phyloP scores from a whole-genome alignment of 1,284 basidiomycete genomes.

The Ceratorhiza oryzae-sativae region DNA sequence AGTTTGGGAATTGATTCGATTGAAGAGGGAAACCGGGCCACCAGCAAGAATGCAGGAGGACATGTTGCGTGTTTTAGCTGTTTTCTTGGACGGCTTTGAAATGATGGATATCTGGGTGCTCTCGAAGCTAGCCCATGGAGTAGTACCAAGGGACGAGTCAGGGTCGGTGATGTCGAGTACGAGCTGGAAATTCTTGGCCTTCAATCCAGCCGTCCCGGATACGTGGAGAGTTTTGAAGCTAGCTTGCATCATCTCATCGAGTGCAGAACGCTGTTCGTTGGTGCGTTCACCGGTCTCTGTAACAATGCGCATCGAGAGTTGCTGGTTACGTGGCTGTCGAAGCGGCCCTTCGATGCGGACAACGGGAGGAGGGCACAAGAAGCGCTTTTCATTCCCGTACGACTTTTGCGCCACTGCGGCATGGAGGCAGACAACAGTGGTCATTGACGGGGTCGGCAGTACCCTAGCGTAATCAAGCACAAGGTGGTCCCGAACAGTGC shows the following conservation, averaged over 20 bases:
- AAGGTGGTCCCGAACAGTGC: conserved; percentile 33
- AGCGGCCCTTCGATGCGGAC: conserved; percentile 87
- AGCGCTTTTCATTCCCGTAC: conserved; percentile 90
- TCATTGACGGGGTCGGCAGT: conserved; percentile 61
- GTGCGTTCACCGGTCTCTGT: conserved; percentile 82
- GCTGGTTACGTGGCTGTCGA: conserved; percentile 78
- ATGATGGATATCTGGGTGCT: conserved; percentile 93
- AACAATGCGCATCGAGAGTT: conserved; percentile 84
- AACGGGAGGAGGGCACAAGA: conserved; percentile 86
- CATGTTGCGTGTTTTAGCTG: conserved; percentile 92
- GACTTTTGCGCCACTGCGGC: conserved; percentile 92
- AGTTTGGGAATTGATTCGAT: conserved; percentile 96
- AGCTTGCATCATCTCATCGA: conserved; percentile 81
- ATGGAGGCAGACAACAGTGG: conserved; percentile 85
- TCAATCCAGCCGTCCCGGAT: conserved; percentile 72
- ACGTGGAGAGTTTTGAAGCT: conserved; percentile 93
- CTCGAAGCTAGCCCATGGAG: conserved; percentile 85
- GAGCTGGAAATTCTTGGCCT: conserved; percentile 88
- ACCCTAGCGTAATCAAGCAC: conserved; percentile 24
- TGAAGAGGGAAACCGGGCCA: conserved; percentile 93
- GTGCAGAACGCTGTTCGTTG: conserved; percentile 78
- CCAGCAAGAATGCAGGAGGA: conserved; percentile 89
- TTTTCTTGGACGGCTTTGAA: conserved; percentile 97
- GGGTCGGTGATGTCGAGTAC: conserved; percentile 83
- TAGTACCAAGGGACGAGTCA: conserved; percentile 59